These are phyloP conservation scores for Nicotiana noctiflora DNA, from an alignment of 257 asterid species.

Conservation along the genomic window DNA sequence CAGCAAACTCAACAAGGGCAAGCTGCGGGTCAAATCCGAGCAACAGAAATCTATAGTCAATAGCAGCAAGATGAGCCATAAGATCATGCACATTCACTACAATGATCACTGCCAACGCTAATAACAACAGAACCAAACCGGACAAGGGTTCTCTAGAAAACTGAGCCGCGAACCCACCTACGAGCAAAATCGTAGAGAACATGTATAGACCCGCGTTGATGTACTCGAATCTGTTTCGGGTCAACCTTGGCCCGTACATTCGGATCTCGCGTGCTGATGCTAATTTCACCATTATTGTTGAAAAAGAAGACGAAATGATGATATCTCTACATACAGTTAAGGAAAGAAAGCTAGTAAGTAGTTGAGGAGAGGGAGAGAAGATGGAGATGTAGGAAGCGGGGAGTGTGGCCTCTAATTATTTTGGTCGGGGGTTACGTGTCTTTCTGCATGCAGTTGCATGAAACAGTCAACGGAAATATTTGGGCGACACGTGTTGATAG, in stretches of 20 bases:
- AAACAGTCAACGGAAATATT: neutral
- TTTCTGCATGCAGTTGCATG: constrained; percentile 23
- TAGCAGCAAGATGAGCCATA: constrained; percentile 64
- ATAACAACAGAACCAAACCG: constrained; percentile 55
- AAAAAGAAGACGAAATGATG: neutral
- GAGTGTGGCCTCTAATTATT: neutral
- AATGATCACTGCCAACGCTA: constrained; percentile 34
- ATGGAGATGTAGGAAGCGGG: neutral
- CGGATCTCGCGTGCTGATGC: constrained; percentile 80
- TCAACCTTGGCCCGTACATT: constrained; percentile 60
- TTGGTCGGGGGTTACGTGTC: constrained; percentile 23
- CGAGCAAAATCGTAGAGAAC: constrained; percentile 56
- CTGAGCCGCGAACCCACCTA: constrained; percentile 62
- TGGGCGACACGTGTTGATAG: neutral
- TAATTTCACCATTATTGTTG: constrained; percentile 71
- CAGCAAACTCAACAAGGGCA: constrained; percentile 66
- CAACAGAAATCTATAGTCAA: constrained; percentile 52
- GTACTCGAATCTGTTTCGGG: constrained; percentile 63
- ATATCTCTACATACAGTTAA: no score
- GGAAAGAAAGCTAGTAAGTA: no score
- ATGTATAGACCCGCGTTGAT: constrained; percentile 78
- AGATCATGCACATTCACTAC: constrained; percentile 75
- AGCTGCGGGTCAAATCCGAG: constrained; percentile 57
- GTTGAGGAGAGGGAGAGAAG: neutral
- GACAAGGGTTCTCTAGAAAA: constrained; percentile 53